A percentile compares a stretch with the other conserved stretches of the same genome.
Evolutionary conservation across 2,329 filamentous ascomycete genomes (phyloP).

Genomic region (Aspergillaceae sp.): DNA sequence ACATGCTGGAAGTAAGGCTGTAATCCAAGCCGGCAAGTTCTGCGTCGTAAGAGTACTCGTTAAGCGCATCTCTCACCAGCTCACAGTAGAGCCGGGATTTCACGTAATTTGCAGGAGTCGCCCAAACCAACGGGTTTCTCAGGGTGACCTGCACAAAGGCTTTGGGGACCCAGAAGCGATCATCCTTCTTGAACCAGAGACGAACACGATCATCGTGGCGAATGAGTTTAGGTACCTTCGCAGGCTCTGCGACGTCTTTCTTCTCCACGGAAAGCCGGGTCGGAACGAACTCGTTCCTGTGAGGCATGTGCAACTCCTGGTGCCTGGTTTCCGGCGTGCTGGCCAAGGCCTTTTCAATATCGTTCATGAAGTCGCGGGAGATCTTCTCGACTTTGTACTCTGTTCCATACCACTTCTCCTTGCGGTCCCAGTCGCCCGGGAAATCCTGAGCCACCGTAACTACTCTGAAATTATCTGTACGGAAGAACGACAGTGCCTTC

Average conservation of each 20-base stretch:
- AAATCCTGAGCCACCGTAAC: conserved; percentile 73
- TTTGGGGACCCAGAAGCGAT: conserved; percentile 96
- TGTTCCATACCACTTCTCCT: conserved; percentile 96
- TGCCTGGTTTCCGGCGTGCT: conserved; percentile 53
- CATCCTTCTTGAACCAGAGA: conserved; percentile 97
- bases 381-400: conserved; percentile 82
- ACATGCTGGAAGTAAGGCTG: conserved; percentile 60
- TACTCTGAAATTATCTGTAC: conserved; percentile 83
- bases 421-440: conserved; percentile 75
- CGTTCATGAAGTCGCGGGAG: conserved; percentile 62
- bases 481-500: conserved; percentile 62
- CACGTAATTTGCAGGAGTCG: conserved; percentile 68
- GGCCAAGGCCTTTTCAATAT: conserved; percentile 57
- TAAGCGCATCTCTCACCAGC: conserved; percentile 76
- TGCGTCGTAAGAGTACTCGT: conserved; percentile 92
- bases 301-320: conserved; percentile 70
- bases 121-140: conserved; percentile 67
- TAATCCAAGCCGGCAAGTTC: conserved; percentile 87
- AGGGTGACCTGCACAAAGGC: conserved; percentile 76
- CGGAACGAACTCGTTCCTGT: conserved; percentile 92
- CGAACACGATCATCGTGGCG: conserved; percentile 72
- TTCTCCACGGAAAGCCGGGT: conserved; percentile 90
- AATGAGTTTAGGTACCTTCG: conserved; percentile 68
- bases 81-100: conserved; percentile 75
- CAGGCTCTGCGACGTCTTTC: conserved; percentile 71